These are phyloP conservation scores for Coniochaeta pulveracea DNA, from an alignment of 2,329 filamentous ascomycete genomes.

Conservation along the genomic window DNA sequence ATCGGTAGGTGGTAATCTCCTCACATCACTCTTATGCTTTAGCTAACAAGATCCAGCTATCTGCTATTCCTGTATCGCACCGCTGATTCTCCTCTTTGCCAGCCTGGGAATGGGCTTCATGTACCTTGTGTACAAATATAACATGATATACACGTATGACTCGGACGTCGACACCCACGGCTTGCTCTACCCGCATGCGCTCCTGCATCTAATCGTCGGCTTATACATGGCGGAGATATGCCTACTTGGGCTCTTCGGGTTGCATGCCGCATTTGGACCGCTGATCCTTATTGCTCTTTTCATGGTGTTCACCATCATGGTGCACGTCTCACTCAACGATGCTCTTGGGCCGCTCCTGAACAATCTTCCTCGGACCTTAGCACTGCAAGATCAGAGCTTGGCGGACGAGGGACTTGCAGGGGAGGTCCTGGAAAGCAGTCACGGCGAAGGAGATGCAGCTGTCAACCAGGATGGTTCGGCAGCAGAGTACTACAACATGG, in stretches of 20 bases:
- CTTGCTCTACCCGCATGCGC: slow-evolving; percentile 73
- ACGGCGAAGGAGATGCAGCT: not conserved
- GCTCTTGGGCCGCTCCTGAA: slow-evolving; percentile 62
- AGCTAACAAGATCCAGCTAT: slow-evolving; percentile 35
- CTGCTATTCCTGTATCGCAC: slow-evolving; percentile 74
- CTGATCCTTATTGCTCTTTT: slow-evolving; percentile 66
- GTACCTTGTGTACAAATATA: slow-evolving; percentile 80
- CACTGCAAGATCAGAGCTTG: slow-evolving; percentile 21
- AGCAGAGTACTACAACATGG: slow-evolving; percentile 12
- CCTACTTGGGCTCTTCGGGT: slow-evolving; percentile 69
- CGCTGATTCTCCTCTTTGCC: slow-evolving; percentile 71
- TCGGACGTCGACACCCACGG: slow-evolving; percentile 78
- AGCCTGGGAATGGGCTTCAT: slow-evolving; percentile 66
- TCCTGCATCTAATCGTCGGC: slow-evolving; percentile 77
- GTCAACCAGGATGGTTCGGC: not conserved
- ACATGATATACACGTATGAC: slow-evolving; percentile 72
- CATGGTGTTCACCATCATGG: slow-evolving; percentile 64
- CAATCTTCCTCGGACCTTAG: slow-evolving; percentile 58
- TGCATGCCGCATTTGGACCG: slow-evolving; percentile 56
- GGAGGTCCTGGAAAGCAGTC: slow-evolving; percentile 2
- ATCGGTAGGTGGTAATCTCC: slow-evolving; percentile 38
- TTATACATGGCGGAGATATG: slow-evolving; percentile 73
- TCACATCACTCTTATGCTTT: too few species aligned
- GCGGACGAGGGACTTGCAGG: slow-evolving; percentile 8
- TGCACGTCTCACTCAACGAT: slow-evolving; percentile 59